Evolutionary conservation across 2,329 filamentous ascomycete species (phyloP), one percentile per base, ranked within the genome.

Genomic region (Verticillium tricorpus): DNA sequence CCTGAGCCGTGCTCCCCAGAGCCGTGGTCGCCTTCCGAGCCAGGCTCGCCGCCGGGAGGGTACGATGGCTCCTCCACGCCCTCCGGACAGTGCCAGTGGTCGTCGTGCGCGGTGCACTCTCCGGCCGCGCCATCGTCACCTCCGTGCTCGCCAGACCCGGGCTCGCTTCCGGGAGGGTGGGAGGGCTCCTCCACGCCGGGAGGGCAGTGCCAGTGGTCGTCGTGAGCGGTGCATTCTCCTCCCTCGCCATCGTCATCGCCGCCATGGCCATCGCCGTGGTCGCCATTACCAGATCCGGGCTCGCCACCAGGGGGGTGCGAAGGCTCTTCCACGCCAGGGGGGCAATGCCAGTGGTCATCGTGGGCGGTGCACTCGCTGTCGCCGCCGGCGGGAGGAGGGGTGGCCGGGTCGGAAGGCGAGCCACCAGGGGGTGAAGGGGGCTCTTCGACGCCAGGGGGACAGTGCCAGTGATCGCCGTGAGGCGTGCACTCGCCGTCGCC

Each of bases 401-500:
- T 56, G 14, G 62, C n/a, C n/a, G 45, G 45, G 9, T 50, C 45
- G 12, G 45, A 50, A 19, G 37, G 39, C 17, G 8, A 6, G 17
- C 35, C 60, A 14, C 56, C 50, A 4, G 57, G 62, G 37, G 50
- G 59, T 15, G 52, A 59, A 15, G 39, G 19, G 11, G 57, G 62
- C 19, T 56, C 37, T 14, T 54, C 17, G 11, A 67, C 63, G 17
- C 67, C 62, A n/a, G 54, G 58, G 5, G 54, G 58, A 39, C 67
- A 68, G 39, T 68, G 61, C 61, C 61, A 63, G 31, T 63, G 61
- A 15, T 58, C 56, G 7, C 37, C 61, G 39, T 59, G 56, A n/a
- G 59, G 39, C 3, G 31, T 52, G 32, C 61, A 63, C 5, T 59
- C 56, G 2, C 52, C 54, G 40, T 50, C n/a, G 12, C 40, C 40